Base-by-base conservation (phyloP, 1,139 yeast species). In the Trichomonascaceae sp. region DNA sequence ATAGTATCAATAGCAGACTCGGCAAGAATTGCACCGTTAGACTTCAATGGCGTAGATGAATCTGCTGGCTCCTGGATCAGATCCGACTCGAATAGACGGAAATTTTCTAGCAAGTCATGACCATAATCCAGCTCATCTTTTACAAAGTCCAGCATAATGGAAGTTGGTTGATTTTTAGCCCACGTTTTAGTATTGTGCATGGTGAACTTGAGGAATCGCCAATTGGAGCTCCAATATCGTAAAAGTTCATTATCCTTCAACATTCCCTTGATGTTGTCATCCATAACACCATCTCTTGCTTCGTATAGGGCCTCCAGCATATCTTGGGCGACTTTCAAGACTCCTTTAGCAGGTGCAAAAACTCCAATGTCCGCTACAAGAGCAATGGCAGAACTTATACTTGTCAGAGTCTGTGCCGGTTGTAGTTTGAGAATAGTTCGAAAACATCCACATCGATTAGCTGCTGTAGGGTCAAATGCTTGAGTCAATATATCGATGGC, bases 51-150 rank as follows among this genome's bases (percentile, higher is more conserved):
- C n/a, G 3, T 20, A 12, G 30, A 18, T 66, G 68, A n/a, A 63
- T 61, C 56, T 13, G 8, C 17, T 13, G 15, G 74, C 71, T 36
- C 5, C 17, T 36, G 17, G 5, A 13, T 15, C 44, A 77, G 61
- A 43, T 71, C 71, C 13, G 72, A 72, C 36, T 71, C 77, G 47
- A 88, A 72, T 10, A 79, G 71, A 55, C 86, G 74, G 63, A 80
- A 86, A 2, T 91, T 82, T 55, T 80, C 84, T 18, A 91, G 69
- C 45, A 91, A 71, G 1, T 77, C 71, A 59, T 84, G 84, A 60
- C 96, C 85, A 50, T 87, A 75, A 61, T 91, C 97, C 53, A 90
- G 74, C 0, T 89, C 84, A 67, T 90, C 96, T 66, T 96, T 81
- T 17, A 96, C 87, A 61, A 89, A 90, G 58, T 87, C 95, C 50